Evolutionary conservation across 148 eudicot genomes (phyloP), one percentile per base, ranked within the genome.

Genomic region (Fagopyrum homotropicum): DNA sequence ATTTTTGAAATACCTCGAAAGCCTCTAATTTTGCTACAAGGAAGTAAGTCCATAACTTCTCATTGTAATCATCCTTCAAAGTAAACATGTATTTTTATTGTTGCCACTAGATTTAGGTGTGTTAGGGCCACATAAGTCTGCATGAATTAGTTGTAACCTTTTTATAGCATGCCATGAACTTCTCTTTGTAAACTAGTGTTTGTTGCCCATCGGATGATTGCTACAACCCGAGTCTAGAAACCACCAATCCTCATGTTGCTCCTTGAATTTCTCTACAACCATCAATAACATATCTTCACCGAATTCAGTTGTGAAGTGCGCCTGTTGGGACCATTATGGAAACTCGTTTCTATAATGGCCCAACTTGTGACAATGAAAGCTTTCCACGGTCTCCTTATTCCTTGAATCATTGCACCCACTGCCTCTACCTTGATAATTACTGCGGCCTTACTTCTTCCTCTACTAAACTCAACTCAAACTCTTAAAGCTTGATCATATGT

Each of bases 401-500:
- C 40, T 69, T 74, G 70, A 11, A 5, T 4, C 1, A 0, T 52
- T 48, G 0, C 54, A 8, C 11, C 11, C 55, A n/a, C 49, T 43
- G 16, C 69, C 29, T 22, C 72, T 45, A 40, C 77, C 54, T 49
- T 9, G 47, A 22, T 5, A 14, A 26, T 43, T 15, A 14, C 72
- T 49, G 35, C 72, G 57, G 22, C 57, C 73, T 69, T 59, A 2
- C 68, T 2, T 6, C 72, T 19, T 55, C 69, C 26, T 50, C 66
- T 47, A 19, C 4, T 40, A 50, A 4, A 9, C 17, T 76, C 69
- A 1, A 48, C 49, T 9, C 44, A 4, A 4, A 59, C 75, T 5
- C 74, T 45, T 5, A 81, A 61, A 5, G 80, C 75, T 35, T 81
- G 78, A 35, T 81, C 80, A 9, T 80, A 79, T 16, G 11, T 2